These are phyloP conservation scores for Coprinopsis cinerea DNA, from an alignment of 768 basidiomycete species.

Conservation along the genomic window DNA sequence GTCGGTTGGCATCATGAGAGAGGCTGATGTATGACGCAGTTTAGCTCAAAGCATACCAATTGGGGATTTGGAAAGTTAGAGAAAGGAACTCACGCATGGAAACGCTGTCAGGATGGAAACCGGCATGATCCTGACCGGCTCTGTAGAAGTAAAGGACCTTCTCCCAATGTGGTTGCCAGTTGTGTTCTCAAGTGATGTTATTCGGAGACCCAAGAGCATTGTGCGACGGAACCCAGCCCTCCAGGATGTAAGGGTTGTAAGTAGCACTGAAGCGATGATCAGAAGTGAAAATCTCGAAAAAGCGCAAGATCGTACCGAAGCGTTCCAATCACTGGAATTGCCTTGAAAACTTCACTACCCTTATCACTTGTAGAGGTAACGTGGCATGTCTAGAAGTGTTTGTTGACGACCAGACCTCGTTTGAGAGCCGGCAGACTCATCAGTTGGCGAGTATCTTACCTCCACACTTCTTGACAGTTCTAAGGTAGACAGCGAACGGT, in stretches of 20 bases:
- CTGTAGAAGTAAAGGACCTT: constrained; percentile 18
- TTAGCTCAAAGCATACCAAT: constrained; percentile 14
- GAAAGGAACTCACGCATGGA: constrained; percentile 18
- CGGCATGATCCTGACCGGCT: constrained; percentile 15
- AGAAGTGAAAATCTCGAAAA: too few species aligned
- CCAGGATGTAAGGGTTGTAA: constrained; percentile 16
- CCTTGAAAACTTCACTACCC: constrained; percentile 18
- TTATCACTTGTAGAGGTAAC: constrained; percentile 16
- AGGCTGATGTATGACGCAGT: constrained; percentile 16
- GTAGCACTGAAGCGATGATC: too few species aligned
- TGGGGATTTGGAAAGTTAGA: constrained; percentile 14
- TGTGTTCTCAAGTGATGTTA: constrained; percentile 24
- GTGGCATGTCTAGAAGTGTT: constrained; percentile 22
- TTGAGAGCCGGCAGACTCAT: background rate
- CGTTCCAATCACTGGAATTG: too few species aligned
- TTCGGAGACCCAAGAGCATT: constrained; percentile 20
- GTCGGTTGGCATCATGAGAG: constrained; percentile 18
- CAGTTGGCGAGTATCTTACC: constrained; percentile 13
- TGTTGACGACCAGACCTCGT: background rate
- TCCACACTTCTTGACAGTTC: constrained; percentile 10
- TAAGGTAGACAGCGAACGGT: constrained; percentile 16
- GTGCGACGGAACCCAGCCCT: constrained; percentile 18
- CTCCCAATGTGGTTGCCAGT: constrained; percentile 22
- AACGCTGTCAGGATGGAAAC: constrained; percentile 15
- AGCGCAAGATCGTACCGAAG: background rate